These are phyloP conservation scores for Excoecaria agallocha DNA, from an alignment of 345 rosid species.

Conservation along the genomic window DNA sequence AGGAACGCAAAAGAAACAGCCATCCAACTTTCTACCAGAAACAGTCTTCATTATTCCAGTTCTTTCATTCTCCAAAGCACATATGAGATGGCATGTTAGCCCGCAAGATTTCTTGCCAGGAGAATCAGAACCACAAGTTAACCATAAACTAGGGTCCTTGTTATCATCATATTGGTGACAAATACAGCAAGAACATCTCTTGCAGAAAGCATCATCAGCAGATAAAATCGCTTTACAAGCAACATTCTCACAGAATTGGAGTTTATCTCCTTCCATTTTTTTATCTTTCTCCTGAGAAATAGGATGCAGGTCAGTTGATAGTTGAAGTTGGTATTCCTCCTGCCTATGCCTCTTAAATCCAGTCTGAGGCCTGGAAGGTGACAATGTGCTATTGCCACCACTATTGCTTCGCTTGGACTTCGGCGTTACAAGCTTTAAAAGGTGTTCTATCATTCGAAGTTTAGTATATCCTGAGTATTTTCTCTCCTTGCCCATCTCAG, in stretches of 20 bases:
- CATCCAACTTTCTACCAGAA: slow-evolving; percentile 43
- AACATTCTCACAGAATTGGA: slow-evolving; percentile 53
- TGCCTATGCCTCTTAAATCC: slow-evolving; percentile 45
- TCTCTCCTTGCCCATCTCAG: slow-evolving; percentile 80
- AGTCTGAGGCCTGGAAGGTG: slow-evolving; percentile 20
- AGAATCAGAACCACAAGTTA: slow-evolving; percentile 64
- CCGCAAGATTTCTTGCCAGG: slow-evolving; percentile 54
- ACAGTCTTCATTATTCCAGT: slow-evolving; percentile 46
- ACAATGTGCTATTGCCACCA: slow-evolving; percentile 7
- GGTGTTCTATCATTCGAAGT: slow-evolving; percentile 70
- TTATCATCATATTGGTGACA: slow-evolving; percentile 73
- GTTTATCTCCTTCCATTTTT: slow-evolving; percentile 28
- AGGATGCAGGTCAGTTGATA: slow-evolving; percentile 19
- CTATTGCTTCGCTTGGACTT: slow-evolving; percentile 28
- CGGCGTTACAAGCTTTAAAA: slow-evolving; percentile 54
- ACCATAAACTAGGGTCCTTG: slow-evolving; percentile 85
- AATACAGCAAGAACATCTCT: slow-evolving; percentile 81
- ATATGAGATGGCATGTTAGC: slow-evolving; percentile 66
- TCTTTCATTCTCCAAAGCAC: slow-evolving; percentile 57
- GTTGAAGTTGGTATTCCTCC: slow-evolving; percentile 31
- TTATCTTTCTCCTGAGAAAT: slow-evolving; percentile 22
- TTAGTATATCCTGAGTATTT: slow-evolving; percentile 73
- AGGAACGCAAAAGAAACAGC: slow-evolving; percentile 62
- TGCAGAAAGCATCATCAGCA: slow-evolving; percentile 56
- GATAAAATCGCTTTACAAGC: slow-evolving; percentile 60